Evolutionary conservation across 768 basidiomycete genomes (phyloP).

Genomic region (Boletus sp.): DNA sequence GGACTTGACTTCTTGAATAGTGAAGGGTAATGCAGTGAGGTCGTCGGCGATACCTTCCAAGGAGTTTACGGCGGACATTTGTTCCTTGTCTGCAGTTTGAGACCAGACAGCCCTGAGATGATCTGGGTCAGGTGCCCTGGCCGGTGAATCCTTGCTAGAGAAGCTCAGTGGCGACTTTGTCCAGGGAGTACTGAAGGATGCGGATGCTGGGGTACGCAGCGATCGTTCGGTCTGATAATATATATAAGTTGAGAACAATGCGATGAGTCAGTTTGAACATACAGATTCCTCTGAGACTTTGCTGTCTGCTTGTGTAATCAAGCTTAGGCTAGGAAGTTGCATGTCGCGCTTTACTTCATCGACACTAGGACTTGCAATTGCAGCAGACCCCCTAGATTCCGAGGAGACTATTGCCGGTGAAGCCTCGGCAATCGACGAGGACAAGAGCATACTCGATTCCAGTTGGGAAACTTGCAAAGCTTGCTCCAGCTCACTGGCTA

Average conservation of each 20-base stretch:
- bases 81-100: slow-evolving; percentile 69
- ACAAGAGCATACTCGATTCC: slow-evolving; percentile 25
- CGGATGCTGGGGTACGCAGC: slow-evolving; percentile 45
- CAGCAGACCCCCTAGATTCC: slow-evolving; percentile 5
- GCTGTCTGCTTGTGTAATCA: slow-evolving; percentile 39
- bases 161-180: slow-evolving; percentile 49
- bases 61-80: slow-evolving; percentile 67
- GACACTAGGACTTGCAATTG: slow-evolving; percentile 6
- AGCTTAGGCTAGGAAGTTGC: slow-evolving; percentile 16
- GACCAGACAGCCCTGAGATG: slow-evolving; percentile 85
- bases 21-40: slow-evolving; percentile 72
- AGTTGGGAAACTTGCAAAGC: slow-evolving; percentile 1
- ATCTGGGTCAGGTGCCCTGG: slow-evolving; percentile 74
- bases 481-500: slow-evolving; percentile 70
- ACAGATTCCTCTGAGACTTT: slow-evolving; percentile 57
- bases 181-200: slow-evolving; percentile 45
- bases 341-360: slow-evolving; percentile 7
- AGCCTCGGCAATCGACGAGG: slow-evolving; percentile 18
- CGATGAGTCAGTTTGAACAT: slow-evolving; percentile 23
- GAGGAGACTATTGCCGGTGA: slow-evolving; percentile 6
- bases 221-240: slow-evolving; percentile 39
- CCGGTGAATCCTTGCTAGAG: slow-evolving; percentile 63
- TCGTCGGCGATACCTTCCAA: slow-evolving; percentile 84
- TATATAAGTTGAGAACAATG: slow-evolving; percentile 10
- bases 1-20: slow-evolving; percentile 80